Evolutionary conservation across 2,329 filamentous ascomycete genomes (phyloP).

Genomic region (Neonectria punicea): DNA sequence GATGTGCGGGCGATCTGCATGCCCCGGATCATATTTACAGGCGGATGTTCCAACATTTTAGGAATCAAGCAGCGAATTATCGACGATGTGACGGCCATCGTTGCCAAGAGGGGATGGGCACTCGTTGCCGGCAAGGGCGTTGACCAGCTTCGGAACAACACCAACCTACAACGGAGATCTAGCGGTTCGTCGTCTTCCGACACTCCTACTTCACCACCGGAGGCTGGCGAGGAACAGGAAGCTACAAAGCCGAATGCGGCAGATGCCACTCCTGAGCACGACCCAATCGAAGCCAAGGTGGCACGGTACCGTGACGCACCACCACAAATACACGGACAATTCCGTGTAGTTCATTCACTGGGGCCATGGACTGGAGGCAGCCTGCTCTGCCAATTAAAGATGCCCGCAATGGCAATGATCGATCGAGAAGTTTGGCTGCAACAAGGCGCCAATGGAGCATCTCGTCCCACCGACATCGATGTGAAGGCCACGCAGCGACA

Average conservation of each 20-base stretch:
- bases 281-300: constrained; percentile 52
- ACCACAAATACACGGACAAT: constrained; percentile 63
- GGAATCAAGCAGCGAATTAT: constrained; percentile 83
- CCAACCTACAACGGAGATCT: constrained; percentile 52
- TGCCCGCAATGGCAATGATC: constrained; percentile 74
- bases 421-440: constrained; percentile 78
- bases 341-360: constrained; percentile 75
- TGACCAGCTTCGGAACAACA: constrained; percentile 61
- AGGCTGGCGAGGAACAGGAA: constrained; percentile 39
- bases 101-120: constrained; percentile 80
- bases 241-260: constrained; percentile 35
- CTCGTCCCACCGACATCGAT: constrained; percentile 68
- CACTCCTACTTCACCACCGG: constrained; percentile 36
- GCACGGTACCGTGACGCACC: constrained; percentile 48
- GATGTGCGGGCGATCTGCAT: constrained; percentile 89
- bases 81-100: constrained; percentile 75
- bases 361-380: constrained; percentile 82
- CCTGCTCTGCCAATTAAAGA: constrained; percentile 73
- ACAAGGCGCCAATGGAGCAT: constrained; percentile 72
- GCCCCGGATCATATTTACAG: constrained; percentile 87
- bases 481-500: constrained; percentile 68
- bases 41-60: constrained; percentile 80
- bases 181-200: constrained; percentile 32
- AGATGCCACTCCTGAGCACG: constrained; percentile 40
- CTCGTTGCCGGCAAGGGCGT: constrained; percentile 76